Evolutionary conservation across 202 grass and related monocot species (phyloP), one percentile per base, ranked within the genome.

Genomic region (Bolboschoenoplectus hybrid): DNA sequence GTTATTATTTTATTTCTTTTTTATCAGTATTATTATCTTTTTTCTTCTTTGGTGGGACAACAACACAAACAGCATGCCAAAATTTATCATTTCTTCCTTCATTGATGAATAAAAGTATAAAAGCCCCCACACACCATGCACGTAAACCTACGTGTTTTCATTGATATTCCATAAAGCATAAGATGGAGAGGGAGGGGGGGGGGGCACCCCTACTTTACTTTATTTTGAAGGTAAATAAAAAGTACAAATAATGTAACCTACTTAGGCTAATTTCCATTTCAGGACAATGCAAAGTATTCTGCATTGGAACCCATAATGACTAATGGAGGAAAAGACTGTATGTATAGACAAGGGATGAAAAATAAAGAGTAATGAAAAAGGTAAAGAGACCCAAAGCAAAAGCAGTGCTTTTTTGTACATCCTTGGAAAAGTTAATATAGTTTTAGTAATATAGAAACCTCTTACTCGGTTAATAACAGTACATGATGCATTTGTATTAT

Each of bases 91-190:
- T 73, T 7, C 35, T 73, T 46, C 32, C 38, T 66, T 66, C 10
- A 9, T 26, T 73, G 69, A 47, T 26, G 9, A 2, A 13, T 47
- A 49, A 73, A 46, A 32, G 69, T 72, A 49, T 49, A 26, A 73
- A 73, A 17, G n/a, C n/a, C n/a, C 69, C 69, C 69, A 73, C n/a
- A 73, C 44, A 73, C 44, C 69, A 73, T 50, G 69, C 69, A 73
- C 7, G 3, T 73, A 73, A 72, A 73, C 69, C n/a, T 26, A 49
- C 44, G 6, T 67, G 35, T 39, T 36, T 67, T 39, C 7, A 38
- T 67, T 67, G 35, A 39, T 67, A 67, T 40, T 39, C 13, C 9
- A 67, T 67, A 67, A 67, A 65, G 63, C 63, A 65, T 65, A 65
- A 34, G 32, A 65, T 58, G 5, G 35, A n/a, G n/a, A n/a, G n/a